Evolutionary conservation across 2,329 filamentous ascomycete genomes (phyloP), one percentile per base, ranked within the genome.

Genomic region (Aspergillus luchuensis): DNA sequence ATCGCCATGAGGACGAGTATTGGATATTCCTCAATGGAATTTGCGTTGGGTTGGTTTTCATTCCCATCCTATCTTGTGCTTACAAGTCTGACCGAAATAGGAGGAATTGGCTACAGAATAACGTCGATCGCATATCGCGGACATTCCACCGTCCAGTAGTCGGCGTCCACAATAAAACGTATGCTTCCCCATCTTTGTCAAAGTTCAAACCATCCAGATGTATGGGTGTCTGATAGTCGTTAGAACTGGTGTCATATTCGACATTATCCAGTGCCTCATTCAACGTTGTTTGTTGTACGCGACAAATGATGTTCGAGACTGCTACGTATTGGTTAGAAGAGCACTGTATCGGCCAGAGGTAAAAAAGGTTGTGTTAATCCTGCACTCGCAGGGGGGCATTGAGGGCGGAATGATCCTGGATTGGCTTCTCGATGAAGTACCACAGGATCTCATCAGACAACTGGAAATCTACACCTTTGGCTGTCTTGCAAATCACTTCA

Each of bases 11-110:
- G 10, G 80, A 86, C 56, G 90, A 93, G 76, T 84, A 88, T 68
- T 94, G 91, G 91, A 81, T 93, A n/a, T 93, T 90, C 71, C 74
- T 93, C 55, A 93, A 93, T 69, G 91, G 91, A 0, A 86, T 92
- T 28, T 85, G 67, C 10, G 69, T 72, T 55, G 68, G 70, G 69
- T 72, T 68, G 64, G 68, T 58, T 10, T 5, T 8, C 21, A 83
- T 8, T 82, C 83, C 36, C 84, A 30, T 83, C 3, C 39, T 5
- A 8, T 7, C 0, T 19, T n/a, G 36, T n/a, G 15, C 28, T 30
- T 41, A 39, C 51, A 25, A 59, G 28, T 19, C 13, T 54, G 67
- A n/a, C 64, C 62, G 50, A 38, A 13, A 39, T 39, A 75, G 72
- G 3, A 78, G 85, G 56, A 84, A 88, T 69, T 91, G 89, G 87